Conservation (phyloP, 805 yeast species). For the Candida yuanshanica region DNA sequence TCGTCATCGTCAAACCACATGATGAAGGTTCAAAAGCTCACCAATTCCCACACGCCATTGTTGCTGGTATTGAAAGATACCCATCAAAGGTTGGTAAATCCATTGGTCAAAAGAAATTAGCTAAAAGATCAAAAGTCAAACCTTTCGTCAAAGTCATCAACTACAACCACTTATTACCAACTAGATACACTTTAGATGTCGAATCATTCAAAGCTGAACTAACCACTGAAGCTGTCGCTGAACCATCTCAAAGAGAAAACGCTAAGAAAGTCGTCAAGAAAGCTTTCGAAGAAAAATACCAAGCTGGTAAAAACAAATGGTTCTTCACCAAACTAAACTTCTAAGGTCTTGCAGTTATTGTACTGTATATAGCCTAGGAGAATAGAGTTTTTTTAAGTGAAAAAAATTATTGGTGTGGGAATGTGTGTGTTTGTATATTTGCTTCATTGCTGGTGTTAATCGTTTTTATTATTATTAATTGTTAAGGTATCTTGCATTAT, state of each 20-base stretch:
- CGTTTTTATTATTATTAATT: neutral
- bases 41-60: conserved; percentile 98
- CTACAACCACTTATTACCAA: conserved; percentile 99
- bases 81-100: conserved; percentile 95
- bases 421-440: neutral
- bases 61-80: conserved; percentile 98
- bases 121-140: conserved; percentile 96
- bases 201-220: conserved; percentile 89
- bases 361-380: neutral
- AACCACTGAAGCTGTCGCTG: conserved; percentile 87
- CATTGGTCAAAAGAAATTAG: conserved; percentile 92
- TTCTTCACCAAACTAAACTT: conserved; percentile 96
- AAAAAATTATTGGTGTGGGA: conserved; percentile 1
- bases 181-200: conserved; percentile 96
- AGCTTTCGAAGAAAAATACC: conserved; percentile 99
- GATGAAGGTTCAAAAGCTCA: conserved; percentile 98
- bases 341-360: conserved; percentile 34
- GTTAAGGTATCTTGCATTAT: conserved; percentile 1
- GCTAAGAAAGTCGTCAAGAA: conserved; percentile 98
- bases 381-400: neutral
- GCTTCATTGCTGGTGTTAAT: conserved; percentile 1
- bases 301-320: conserved; percentile 99
- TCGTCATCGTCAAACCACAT: conserved; percentile 94
- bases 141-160: conserved; percentile 97
- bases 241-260: conserved; percentile 97